Conservation (phyloP, 176 grass and related monocot species). For the Areca catechu region DNA sequence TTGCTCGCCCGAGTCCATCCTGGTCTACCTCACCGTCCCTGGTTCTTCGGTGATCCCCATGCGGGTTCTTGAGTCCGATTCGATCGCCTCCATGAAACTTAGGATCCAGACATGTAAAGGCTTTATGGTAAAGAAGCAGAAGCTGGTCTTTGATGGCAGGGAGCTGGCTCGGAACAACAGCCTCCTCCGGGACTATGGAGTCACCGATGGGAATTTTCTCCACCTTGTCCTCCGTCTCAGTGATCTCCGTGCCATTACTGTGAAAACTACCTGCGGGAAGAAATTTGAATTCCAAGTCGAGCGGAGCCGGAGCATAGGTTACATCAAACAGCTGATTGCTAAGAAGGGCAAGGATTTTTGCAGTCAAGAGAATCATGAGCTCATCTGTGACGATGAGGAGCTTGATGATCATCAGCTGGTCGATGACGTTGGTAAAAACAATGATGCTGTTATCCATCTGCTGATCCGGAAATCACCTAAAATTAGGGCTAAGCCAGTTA, state of each 20-base stretch:
- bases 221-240: constrained; percentile 4
- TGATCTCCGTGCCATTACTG: constrained; percentile 3
- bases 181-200: constrained; percentile 7
- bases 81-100: constrained; percentile 10
- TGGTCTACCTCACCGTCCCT: constrained; percentile 4
- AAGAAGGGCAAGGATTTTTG: not conserved
- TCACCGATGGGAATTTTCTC: constrained; percentile 9
- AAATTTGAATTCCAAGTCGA: constrained; percentile 10
- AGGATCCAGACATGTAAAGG: constrained; percentile 8
- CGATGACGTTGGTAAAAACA: constrained; percentile 7
- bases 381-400: constrained; percentile 8
- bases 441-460: constrained; percentile 14
- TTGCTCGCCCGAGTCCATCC: constrained; percentile 7
- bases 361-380: not conserved
- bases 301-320: constrained; percentile 5
- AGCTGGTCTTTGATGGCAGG: constrained; percentile 4
- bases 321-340: constrained; percentile 3
- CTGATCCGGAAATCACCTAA: not conserved
- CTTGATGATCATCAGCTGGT: not conserved
- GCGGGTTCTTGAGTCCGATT: constrained; percentile 5
- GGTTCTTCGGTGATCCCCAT: constrained; percentile 3
- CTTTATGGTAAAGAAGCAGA: constrained; percentile 1
- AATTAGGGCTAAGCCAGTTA: not conserved
- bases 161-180: constrained; percentile 6
- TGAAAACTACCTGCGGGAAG: constrained; percentile 7